Evolutionary conservation across 2,329 filamentous ascomycete genomes (phyloP).

Genomic region (Microsporum audouinii): DNA sequence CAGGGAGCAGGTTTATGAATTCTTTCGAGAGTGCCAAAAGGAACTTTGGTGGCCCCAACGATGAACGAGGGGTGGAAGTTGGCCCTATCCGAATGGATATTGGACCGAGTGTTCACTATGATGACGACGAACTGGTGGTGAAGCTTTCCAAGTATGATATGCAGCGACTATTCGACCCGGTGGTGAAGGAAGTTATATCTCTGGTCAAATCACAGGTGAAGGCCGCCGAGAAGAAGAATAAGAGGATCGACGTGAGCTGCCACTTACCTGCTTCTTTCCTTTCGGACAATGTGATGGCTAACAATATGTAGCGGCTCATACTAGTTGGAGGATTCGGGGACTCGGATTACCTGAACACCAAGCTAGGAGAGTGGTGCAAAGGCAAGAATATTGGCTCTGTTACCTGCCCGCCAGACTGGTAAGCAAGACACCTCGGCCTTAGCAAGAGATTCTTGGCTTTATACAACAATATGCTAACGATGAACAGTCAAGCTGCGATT

Average conservation of each 20-base stretch:
- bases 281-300: not conserved
- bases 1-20: constrained; percentile 27
- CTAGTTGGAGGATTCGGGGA: constrained; percentile 14
- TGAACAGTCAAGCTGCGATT: constrained; percentile 10
- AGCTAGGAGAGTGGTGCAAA: constrained; percentile 2
- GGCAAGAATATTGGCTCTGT: constrained; percentile 1
- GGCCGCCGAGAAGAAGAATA: constrained; percentile 6
- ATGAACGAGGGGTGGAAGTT: constrained; percentile 6
- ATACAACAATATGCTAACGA: not conserved
- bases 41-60: constrained; percentile 18
- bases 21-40: constrained; percentile 25
- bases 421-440: not conserved
- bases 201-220: constrained; percentile 11
- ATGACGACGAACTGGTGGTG: constrained; percentile 9
- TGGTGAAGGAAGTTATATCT: constrained; percentile 10
- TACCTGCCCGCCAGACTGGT: constrained; percentile 5
- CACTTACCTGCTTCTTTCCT: not conserved
- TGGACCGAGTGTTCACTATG: constrained; percentile 1
- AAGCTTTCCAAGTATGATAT: constrained; percentile 12
- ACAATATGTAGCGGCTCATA: constrained; percentile 11
- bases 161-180: constrained; percentile 11
- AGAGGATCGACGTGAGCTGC: constrained; percentile 11
- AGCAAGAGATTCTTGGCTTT: not conserved
- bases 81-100: constrained; percentile 5
- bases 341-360: constrained; percentile 12